Percentiles rank a stretch among this genome's conserved stretches.
Evolutionary conservation across 2,329 filamentous ascomycete species (phyloP).

Genomic region (Teratosphaeria destructans): DNA sequence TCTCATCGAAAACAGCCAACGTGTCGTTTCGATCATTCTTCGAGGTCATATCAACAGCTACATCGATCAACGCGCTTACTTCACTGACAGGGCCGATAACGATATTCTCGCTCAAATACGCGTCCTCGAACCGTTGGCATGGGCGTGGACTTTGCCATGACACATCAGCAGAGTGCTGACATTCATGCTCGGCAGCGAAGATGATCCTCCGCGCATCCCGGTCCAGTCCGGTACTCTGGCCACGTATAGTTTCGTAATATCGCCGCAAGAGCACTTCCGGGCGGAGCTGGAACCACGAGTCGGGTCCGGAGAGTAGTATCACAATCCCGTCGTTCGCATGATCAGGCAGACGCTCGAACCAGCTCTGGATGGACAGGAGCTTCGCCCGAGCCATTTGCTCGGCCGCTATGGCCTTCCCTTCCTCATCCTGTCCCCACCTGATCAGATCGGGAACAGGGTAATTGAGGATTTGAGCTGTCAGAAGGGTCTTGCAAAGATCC

Average conservation of each 20-base stretch:
- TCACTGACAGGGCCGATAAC: background rate
- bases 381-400: background rate
- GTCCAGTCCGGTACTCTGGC: background rate
- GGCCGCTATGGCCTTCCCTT: background rate
- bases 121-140: background rate
- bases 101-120: background rate
- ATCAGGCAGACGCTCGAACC: background rate
- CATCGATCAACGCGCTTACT: background rate
- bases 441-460: background rate
- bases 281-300: background rate
- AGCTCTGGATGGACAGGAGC: background rate
- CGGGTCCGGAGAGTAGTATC: background rate
- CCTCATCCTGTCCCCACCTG: background rate
- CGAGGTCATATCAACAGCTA: background rate
- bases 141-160: background rate
- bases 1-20: background rate
- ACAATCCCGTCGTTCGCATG: background rate
- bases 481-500: background rate
- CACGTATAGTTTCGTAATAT: background rate
- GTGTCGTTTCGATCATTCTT: background rate
- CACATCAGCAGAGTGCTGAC: background rate
- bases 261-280: background rate
- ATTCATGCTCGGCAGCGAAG: background rate
- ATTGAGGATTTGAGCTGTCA: background rate
- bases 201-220: background rate